Evolutionary conservation across 192 early-diverging fungal genomes (phyloP).

Genomic region (Coemansia sp.): DNA sequence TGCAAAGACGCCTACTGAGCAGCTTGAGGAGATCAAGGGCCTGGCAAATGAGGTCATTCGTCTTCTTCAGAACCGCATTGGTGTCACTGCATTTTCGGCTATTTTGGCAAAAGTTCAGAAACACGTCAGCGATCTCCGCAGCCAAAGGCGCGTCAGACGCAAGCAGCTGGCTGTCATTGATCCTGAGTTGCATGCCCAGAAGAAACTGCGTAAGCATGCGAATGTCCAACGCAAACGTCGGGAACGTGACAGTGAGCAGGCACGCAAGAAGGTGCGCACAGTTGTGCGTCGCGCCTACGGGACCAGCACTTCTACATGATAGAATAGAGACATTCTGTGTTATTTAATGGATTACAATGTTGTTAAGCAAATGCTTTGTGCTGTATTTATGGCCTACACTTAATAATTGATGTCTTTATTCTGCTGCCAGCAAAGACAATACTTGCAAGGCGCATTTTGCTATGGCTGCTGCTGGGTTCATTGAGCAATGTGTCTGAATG

Average conservation of each 20-base stretch:
- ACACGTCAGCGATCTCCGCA: conserved; percentile 61
- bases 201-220: conserved; percentile 70
- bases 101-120: conserved; percentile 68
- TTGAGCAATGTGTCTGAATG: neutral
- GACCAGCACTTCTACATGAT: neutral
- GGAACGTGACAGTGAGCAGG: conserved; percentile 66
- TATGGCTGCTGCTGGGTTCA: neutral
- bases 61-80: conserved; percentile 71
- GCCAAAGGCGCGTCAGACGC: conserved; percentile 62
- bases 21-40: conserved; percentile 67
- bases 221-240: conserved; percentile 68
- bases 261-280: conserved; percentile 55
- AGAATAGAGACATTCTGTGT: neutral
- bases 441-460: neutral
- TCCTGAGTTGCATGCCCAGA: conserved; percentile 69
- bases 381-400: no score
- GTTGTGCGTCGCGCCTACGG: conserved; percentile 18
- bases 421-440: neutral
- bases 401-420: neutral
- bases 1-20: conserved; percentile 30
- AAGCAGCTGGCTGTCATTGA: conserved; percentile 62
- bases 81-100: conserved; percentile 67
- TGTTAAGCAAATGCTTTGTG: no score
- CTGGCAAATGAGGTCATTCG: conserved; percentile 77
- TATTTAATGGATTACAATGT: no score